Percentiles rank a stretch among this genome's conserved stretches.
Evolutionary conservation across 2,329 filamentous ascomycete species (phyloP).

Genomic region (Ceratocystis lukuohia): DNA sequence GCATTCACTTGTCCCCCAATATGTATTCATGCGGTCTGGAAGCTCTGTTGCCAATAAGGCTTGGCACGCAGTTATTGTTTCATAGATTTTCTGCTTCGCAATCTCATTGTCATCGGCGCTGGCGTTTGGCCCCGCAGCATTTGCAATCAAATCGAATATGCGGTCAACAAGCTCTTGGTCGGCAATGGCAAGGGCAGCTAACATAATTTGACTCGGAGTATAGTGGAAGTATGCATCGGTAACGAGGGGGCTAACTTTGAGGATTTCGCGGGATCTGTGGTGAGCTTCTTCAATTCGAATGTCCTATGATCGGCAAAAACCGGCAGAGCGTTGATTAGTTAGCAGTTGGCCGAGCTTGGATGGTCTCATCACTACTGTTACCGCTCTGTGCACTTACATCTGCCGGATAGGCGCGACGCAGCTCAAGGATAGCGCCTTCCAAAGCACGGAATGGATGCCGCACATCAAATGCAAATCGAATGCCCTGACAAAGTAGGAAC

Average conservation of each 20-base stretch:
- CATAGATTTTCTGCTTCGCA: slow-evolving; percentile 36
- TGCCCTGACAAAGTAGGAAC: slow-evolving; percentile 80
- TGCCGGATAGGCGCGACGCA: slow-evolving; percentile 53
- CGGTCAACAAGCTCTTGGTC: slow-evolving; percentile 49
- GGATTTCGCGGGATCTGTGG: slow-evolving; percentile 54
- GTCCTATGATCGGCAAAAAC: slow-evolving; percentile 22
- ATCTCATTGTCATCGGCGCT: slow-evolving; percentile 24
- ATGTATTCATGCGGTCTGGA: slow-evolving; percentile 40
- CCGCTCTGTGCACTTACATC: slow-evolving; percentile 29
- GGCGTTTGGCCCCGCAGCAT: slow-evolving; percentile 24
- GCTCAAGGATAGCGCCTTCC: slow-evolving; percentile 74
- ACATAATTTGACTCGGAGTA: slow-evolving; percentile 85
- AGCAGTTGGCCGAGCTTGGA: background rate
- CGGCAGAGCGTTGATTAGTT: background rate
- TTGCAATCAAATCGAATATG: slow-evolving; percentile 21
- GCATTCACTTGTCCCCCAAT: slow-evolving; percentile 39
- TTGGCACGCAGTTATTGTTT: slow-evolving; percentile 37
- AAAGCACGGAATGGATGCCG: slow-evolving; percentile 79
- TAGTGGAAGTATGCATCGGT: slow-evolving; percentile 97
- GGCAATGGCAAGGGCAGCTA: slow-evolving; percentile 63
- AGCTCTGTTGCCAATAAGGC: slow-evolving; percentile 44
- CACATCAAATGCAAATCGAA: slow-evolving; percentile 88
- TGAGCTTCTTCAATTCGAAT: slow-evolving; percentile 49
- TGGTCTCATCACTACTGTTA: background rate
- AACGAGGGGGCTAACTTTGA: slow-evolving; percentile 68